These are phyloP conservation scores for Bruguiera sexangula DNA, from an alignment of 345 rosid genomes.

Conservation along the genomic window DNA sequence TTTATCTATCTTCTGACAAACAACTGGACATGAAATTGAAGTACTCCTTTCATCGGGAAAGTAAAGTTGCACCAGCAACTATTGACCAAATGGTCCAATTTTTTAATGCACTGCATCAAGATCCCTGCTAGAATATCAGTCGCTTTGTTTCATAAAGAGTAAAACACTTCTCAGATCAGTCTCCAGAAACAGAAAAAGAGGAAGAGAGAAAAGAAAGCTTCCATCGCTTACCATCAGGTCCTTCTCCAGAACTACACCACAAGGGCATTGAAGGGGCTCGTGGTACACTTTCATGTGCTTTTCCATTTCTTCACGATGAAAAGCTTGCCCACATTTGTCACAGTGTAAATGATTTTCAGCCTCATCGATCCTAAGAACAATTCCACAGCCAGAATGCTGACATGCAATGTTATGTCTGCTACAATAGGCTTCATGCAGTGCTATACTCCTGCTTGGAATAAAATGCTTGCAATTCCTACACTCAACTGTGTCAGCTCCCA, in stretches of 20 bases:
- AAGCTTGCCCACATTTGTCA: constrained; percentile 75
- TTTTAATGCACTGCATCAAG: neutral
- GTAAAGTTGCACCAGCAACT: too few species aligned
- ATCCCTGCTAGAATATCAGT: neutral
- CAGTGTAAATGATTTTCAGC: constrained; percentile 76
- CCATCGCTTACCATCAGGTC: constrained; percentile 64
- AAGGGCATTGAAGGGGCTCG: constrained; percentile 74
- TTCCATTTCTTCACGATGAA: constrained; percentile 78
- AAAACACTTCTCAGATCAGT: neutral
- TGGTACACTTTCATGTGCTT: constrained; percentile 91
- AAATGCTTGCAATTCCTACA: constrained; percentile 84
- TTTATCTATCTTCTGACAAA: too few species aligned
- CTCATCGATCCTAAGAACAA: constrained; percentile 74
- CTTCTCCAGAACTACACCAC: constrained; percentile 81
- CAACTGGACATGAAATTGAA: too few species aligned
- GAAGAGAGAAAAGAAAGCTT: neutral
- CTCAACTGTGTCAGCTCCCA: constrained; percentile 64
- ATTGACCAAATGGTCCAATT: neutral
- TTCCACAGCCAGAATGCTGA: constrained; percentile 62
- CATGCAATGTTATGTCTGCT: constrained; percentile 78
- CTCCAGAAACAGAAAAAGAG: neutral
- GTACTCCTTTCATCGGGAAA: too few species aligned
- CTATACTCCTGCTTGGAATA: constrained; percentile 78
- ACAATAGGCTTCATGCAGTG: constrained; percentile 83
- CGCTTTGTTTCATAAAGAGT: neutral